These are phyloP conservation scores for Tetracladium marchalianum DNA, from an alignment of 495 filamentous ascomycete genomes.

Conservation along the genomic window DNA sequence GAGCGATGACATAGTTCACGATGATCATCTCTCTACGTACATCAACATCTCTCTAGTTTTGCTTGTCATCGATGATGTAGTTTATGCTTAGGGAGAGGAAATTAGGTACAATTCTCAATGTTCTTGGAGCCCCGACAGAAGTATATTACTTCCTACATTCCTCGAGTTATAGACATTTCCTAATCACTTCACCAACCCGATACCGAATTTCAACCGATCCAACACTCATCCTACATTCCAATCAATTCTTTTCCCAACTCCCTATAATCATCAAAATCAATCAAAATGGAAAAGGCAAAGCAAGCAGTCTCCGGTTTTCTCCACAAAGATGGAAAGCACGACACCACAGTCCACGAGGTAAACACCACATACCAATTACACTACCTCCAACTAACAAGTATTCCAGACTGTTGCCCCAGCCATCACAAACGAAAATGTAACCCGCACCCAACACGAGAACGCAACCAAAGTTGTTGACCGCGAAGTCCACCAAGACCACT, in stretches of 20 bases:
- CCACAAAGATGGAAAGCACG: slow-evolving; percentile 44
- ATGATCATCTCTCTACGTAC: too few relatives aligned
- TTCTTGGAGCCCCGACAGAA: too few relatives aligned
- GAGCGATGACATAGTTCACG: too few relatives aligned
- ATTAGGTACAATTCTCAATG: too few relatives aligned
- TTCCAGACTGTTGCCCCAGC: slow-evolving; percentile 44
- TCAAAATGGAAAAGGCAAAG: slow-evolving; percentile 49
- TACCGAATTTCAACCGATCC: neutral
- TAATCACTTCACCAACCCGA: neutral
- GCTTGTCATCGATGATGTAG: slow-evolving; percentile 5
- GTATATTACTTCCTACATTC: too few relatives aligned
- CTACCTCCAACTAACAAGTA: neutral
- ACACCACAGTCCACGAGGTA: slow-evolving; percentile 50
- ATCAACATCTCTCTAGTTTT: neutral
- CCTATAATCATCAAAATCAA: neutral
- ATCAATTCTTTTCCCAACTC: neutral
- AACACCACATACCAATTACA: neutral
- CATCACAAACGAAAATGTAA: slow-evolving; percentile 45
- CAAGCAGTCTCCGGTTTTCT: slow-evolving; percentile 42
- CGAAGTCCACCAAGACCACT: slow-evolving; percentile 52
- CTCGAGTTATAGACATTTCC: neutral
- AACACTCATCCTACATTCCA: neutral
- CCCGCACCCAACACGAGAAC: slow-evolving; percentile 41
- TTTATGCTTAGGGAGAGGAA: too few relatives aligned
- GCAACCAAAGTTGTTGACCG: slow-evolving; percentile 47